These are phyloP conservation scores for Tylopilus sp. DNA, from an alignment of 768 basidiomycete genomes.

Conservation along the genomic window DNA sequence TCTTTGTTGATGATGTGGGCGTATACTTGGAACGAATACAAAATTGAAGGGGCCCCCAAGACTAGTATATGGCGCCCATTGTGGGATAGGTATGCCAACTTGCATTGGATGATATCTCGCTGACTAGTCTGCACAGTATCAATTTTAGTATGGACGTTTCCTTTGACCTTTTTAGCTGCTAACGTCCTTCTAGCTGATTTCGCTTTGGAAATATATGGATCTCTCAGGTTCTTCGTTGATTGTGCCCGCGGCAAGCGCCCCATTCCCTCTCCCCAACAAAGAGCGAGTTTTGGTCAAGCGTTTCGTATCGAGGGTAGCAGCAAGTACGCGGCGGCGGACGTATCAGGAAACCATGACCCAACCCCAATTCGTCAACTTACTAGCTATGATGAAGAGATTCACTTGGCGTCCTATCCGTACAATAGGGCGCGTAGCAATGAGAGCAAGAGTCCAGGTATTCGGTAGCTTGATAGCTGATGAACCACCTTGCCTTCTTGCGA, in stretches of 20 bases:
- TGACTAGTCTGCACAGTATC: slow-evolving; percentile 32
- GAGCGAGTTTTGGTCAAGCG: slow-evolving; percentile 37
- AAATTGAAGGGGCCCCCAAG: slow-evolving; percentile 35
- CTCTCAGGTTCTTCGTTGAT: slow-evolving; percentile 58
- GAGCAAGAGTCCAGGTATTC: slow-evolving; percentile 4
- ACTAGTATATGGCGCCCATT: slow-evolving; percentile 69
- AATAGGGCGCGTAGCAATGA: slow-evolving; percentile 3
- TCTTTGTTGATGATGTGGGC: slow-evolving; percentile 79
- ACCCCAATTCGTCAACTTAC: slow-evolving; percentile 12
- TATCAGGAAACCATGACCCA: slow-evolving; percentile 2
- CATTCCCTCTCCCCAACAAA: slow-evolving; percentile 23
- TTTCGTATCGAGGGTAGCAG: slow-evolving; percentile 32
- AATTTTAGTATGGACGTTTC: slow-evolving; percentile 39
- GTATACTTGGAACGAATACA: slow-evolving; percentile 70
- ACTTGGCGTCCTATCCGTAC: slow-evolving; percentile 37
- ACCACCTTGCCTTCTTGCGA: neutral
- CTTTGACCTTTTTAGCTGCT: slow-evolving; percentile 1
- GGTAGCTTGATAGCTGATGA: slow-evolving; percentile 1
- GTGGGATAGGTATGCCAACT: slow-evolving; percentile 49
- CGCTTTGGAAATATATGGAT: slow-evolving; percentile 55
- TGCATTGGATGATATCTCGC: neutral
- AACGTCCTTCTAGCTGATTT: slow-evolving; percentile 54
- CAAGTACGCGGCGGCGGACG: slow-evolving; percentile 13
- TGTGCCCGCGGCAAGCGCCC: slow-evolving; percentile 32
- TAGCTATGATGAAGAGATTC: slow-evolving; percentile 42